phyloP scores from a whole-genome alignment of 768 basidiomycete species.

The Russula ochroleuca region DNA sequence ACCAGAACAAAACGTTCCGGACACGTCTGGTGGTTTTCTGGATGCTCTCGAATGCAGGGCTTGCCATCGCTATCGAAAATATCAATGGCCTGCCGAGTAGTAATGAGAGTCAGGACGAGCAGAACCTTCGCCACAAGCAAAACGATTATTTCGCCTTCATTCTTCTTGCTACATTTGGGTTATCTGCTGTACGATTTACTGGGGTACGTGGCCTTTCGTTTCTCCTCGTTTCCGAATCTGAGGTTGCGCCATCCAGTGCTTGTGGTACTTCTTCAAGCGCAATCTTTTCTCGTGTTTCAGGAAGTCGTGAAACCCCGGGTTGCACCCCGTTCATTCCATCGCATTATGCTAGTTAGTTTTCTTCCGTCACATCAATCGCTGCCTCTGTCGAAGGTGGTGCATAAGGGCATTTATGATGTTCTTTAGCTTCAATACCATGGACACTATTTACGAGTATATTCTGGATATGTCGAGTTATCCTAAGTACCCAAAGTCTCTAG shows the following conservation, averaged over 20 bases:
- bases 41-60: slow-evolving; percentile 68
- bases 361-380: neutral
- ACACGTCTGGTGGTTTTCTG: slow-evolving; percentile 80
- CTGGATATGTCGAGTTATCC: neutral
- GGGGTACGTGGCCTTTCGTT: slow-evolving; percentile 51
- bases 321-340: slow-evolving; percentile 6
- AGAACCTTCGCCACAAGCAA: slow-evolving; percentile 40
- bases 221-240: slow-evolving; percentile 7
- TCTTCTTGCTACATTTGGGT: slow-evolving; percentile 71
- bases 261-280: slow-evolving; percentile 78
- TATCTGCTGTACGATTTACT: slow-evolving; percentile 66
- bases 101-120: slow-evolving; percentile 39
- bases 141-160: slow-evolving; percentile 72
- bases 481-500: neutral
- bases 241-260: slow-evolving; percentile 46
- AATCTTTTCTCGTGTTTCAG: slow-evolving; percentile 82
- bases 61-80: slow-evolving; percentile 74
- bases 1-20: slow-evolving; percentile 89
- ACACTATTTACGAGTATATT: slow-evolving; percentile 15
- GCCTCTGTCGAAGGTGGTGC: neutral
- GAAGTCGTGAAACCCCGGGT: slow-evolving; percentile 46
- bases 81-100: slow-evolving; percentile 56
- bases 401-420: slow-evolving; percentile 8
- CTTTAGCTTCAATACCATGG: slow-evolving; percentile 13
- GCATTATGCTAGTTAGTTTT: slow-evolving; percentile 8